Conservation (phyloP, 306 rosid genomes). For the Cyamopsis tetragonoloba region DNA sequence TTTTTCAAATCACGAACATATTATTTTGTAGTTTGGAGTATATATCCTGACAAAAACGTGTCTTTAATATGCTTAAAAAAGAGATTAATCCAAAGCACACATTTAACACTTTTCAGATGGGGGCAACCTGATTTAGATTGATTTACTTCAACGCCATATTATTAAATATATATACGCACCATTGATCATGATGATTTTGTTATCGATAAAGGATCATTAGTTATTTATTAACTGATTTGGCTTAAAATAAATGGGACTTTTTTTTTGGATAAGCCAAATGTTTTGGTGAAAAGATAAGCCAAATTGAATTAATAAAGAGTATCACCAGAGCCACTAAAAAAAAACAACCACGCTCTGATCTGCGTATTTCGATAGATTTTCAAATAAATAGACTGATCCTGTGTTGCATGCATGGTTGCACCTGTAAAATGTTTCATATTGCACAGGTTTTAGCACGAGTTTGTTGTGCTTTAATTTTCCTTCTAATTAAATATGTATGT, state of each 20-base stretch:
- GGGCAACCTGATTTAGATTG: not conserved
- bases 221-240: not conserved
- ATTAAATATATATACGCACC: not conserved
- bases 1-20: not conserved
- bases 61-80: not conserved
- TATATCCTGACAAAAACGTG: not conserved
- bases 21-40: not conserved
- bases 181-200: not conserved
- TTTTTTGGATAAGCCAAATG: no score
- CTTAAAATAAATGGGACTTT: not conserved
- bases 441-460: not conserved
- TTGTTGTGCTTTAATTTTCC: no score
- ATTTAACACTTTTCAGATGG: not conserved
- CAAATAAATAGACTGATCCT: not conserved
- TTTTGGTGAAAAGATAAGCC: no score
- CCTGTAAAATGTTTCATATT: not conserved
- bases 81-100: not conserved
- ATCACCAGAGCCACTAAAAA: no score
- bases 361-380: not conserved
- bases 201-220: not conserved
- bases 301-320: no score
- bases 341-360: not conserved
- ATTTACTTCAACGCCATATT: not conserved
- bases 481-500: no score
- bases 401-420: not conserved